Base-by-base conservation (phyloP, 1,139 yeast species). In the Geotrichum australiense region DNA sequence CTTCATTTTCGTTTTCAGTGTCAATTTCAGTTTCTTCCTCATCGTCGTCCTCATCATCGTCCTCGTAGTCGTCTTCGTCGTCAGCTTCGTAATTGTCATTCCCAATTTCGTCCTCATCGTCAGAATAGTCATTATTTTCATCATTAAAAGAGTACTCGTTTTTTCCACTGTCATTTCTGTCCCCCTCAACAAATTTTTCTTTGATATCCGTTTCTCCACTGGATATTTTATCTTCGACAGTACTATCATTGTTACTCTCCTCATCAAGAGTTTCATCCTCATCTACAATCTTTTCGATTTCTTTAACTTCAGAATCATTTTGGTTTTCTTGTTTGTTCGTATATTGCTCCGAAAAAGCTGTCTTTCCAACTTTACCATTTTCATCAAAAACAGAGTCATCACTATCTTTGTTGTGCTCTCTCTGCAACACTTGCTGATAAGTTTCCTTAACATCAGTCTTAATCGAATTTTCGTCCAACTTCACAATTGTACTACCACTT, bases 61-160 rank as follows among this genome's bases (percentile, higher is more conserved):
- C 39, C 4, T 27, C 29, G 12, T 15, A 34, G 8, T 27, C 30
- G 5, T 35, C 34, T 15, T 35, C 35, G 4, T 35, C 43, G 14
- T 35, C 39, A 14, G 26, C 34, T 14, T 28, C 40, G 2, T 35
- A 28, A 10, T 28, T 35, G 19, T 33, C 37, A 18, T 20, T 28
- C 10, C 28, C 42, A 6, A 20, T 37, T 6, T 28, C 43, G 4
- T 39, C 38, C 22, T 36, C 41, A 3, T 42, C 43, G 15, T 41
- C 46, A 19, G 39, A 45, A n/a, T 41, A 41, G 16, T 41, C 44
- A 8, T 32, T 39, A 6, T 41, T 47, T 20, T 44, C 46, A 20
- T 39, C 51, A 28, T 47, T 47, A 30, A 45, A 43, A 22, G 26
- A 43, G 20, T 41, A 45, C 12, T 37, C 42, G 12, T 35, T 48